These are phyloP conservation scores for Magnusiomyces sp. DNA, from an alignment of 1,139 yeast genomes.

Conservation along the genomic window DNA sequence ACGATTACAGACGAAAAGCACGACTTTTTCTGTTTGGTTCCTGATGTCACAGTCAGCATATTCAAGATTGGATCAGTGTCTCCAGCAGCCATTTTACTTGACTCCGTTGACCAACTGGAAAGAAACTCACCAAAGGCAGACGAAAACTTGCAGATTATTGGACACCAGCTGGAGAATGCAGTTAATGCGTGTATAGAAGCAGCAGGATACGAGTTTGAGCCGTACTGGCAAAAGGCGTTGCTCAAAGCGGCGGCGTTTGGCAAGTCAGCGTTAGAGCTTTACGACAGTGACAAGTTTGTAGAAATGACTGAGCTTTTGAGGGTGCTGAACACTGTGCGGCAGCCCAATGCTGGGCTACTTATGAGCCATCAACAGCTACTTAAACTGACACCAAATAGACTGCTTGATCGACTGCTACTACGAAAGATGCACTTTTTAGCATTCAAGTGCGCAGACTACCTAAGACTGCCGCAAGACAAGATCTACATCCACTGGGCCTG, in stretches of 20 bases:
- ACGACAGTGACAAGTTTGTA: conserved; percentile 55
- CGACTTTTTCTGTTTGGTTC: conserved; percentile 61
- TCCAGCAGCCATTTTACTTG: conserved; percentile 74
- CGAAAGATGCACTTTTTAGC: conserved; percentile 60
- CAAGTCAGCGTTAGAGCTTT: conserved; percentile 52
- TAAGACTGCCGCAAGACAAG: conserved; percentile 45
- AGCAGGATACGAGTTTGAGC: conserved; percentile 68
- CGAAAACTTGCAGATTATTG: conserved; percentile 56
- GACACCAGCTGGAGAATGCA: conserved; percentile 46
- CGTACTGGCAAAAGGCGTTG: conserved; percentile 70
- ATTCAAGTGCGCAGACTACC: conserved; percentile 48
- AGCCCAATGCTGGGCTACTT: conserved; percentile 57
- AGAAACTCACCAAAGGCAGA: conserved; percentile 76
- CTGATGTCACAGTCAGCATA: conserved; percentile 47
- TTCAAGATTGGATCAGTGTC: conserved; percentile 78
- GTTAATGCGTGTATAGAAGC: conserved; percentile 66
- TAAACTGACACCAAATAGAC: conserved; percentile 35
- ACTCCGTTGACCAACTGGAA: conserved; percentile 67
- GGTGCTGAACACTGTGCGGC: conserved; percentile 61
- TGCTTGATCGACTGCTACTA: conserved; percentile 51
- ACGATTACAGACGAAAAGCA: conserved; percentile 51
- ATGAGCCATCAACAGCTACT: conserved; percentile 48
- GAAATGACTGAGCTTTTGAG: conserved; percentile 51
- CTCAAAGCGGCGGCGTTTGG: conserved; percentile 83
- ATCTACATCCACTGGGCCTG: conserved; percentile 81